These are phyloP conservation scores for Rubia peregrina DNA, from an alignment of 305 asterid species.

Conservation along the genomic window DNA sequence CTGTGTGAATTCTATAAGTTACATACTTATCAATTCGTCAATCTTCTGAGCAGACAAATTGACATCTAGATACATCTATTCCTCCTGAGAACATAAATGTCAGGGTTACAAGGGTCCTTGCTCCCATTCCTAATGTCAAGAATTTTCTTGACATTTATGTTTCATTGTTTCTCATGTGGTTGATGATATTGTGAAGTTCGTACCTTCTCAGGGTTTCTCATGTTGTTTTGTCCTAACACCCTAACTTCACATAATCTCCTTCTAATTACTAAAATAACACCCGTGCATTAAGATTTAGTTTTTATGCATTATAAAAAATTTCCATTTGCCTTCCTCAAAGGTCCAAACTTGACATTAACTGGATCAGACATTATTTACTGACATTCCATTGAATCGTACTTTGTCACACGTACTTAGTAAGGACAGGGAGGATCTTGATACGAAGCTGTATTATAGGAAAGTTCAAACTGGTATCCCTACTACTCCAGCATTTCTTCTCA, in stretches of 20 bases:
- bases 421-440: too few relatives aligned
- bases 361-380: too few relatives aligned
- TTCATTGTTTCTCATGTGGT: conserved; percentile 56
- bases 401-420: too few relatives aligned
- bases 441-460: too few relatives aligned
- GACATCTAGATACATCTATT: not conserved
- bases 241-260: not conserved
- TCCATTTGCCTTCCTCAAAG: not conserved
- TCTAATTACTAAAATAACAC: not conserved
- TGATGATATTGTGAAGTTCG: conserved; percentile 82
- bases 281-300: not conserved
- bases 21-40: not conserved
- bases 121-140: too few relatives aligned
- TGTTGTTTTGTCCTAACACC: too few relatives aligned
- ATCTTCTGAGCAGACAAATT: not conserved
- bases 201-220: conserved; percentile 16
- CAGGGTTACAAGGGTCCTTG: too few relatives aligned
- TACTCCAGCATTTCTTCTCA: too few relatives aligned
- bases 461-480: too few relatives aligned
- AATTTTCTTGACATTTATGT: conserved; percentile 9
- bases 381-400: too few relatives aligned
- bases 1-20: not conserved
- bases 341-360: too few relatives aligned
- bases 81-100: not conserved
- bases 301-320: not conserved